Percentiles rank a stretch among this genome's conserved stretches.
phyloP scores from a whole-genome alignment of 306 rosid genomes.

The Cicer yamashitae region DNA sequence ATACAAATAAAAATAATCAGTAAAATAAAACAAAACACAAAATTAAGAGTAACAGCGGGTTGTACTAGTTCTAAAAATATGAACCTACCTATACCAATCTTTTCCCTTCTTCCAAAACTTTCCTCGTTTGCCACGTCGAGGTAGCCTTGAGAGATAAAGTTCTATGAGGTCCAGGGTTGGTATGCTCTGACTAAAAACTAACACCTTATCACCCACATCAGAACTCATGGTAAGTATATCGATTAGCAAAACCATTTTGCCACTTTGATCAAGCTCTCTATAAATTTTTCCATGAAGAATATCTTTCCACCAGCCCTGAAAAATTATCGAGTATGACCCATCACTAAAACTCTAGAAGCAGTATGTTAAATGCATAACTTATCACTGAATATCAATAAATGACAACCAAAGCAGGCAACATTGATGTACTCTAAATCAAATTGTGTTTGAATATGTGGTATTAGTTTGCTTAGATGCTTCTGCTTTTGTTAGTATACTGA shows the following conservation, averaged over 20 bases:
- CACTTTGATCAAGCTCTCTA: slow-evolving; percentile 84
- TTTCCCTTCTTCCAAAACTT: slow-evolving; percentile 92
- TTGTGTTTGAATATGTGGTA: background rate
- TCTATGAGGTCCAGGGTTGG: slow-evolving; percentile 94
- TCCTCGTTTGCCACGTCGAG: slow-evolving; percentile 67
- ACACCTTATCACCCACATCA: slow-evolving; percentile 86
- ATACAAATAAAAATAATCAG: background rate
- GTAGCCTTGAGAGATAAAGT: slow-evolving; percentile 76
- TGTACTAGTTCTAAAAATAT: slow-evolving; percentile 37
- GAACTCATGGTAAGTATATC: slow-evolving; percentile 88
- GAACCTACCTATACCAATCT: slow-evolving; percentile 95
- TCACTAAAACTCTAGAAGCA: slow-evolving; percentile 28
- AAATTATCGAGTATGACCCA: slow-evolving; percentile 38
- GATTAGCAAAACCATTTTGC: slow-evolving; percentile 90
- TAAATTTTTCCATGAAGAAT: slow-evolving; percentile 76
- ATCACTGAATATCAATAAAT: slow-evolving; percentile 22
- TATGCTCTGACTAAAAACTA: slow-evolving; percentile 98
- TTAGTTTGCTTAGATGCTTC: slow-evolving; percentile 3
- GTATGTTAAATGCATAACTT: slow-evolving; percentile 27
- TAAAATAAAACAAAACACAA: slow-evolving; percentile 20
- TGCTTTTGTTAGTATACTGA: slow-evolving; percentile 4
- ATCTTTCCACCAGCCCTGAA: slow-evolving; percentile 96
- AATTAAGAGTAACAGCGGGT: slow-evolving; percentile 28
- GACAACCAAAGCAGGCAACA: slow-evolving; percentile 28
- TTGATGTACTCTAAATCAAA: background rate